Evolutionary conservation across 495 filamentous ascomycete species (phyloP).

Genomic region (Daldinia bambusicola): DNA sequence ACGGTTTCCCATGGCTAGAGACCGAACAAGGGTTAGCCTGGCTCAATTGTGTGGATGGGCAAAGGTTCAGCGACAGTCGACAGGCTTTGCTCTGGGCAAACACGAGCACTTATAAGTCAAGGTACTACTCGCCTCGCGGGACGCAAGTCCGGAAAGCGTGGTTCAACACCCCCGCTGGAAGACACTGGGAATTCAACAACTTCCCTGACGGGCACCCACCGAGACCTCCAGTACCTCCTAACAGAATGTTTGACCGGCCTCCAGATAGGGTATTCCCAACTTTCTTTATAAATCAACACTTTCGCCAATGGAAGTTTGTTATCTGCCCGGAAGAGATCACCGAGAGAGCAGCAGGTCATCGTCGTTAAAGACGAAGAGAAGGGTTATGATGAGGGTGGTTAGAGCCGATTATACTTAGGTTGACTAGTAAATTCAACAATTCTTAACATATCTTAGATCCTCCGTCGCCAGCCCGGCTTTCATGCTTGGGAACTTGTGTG

Average conservation of each 20-base stretch:
- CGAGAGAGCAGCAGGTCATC: neutral
- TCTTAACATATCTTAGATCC: neutral
- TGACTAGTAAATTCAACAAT: neutral
- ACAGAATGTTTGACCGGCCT: neutral
- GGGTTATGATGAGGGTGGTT: neutral
- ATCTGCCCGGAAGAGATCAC: constrained; percentile 3
- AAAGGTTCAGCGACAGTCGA: constrained; percentile 11
- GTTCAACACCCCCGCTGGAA: constrained; percentile 1
- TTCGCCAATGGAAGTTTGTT: constrained; percentile 29
- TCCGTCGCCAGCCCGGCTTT: neutral
- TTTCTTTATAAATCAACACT: constrained; percentile 17
- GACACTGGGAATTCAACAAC: constrained; percentile 7
- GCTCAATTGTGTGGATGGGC: constrained; percentile 4
- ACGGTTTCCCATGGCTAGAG: constrained; percentile 25
- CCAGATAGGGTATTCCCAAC: neutral
- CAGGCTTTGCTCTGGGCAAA: constrained; percentile 28
- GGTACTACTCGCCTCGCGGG: neutral
- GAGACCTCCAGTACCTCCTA: constrained; percentile 3
- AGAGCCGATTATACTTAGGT: neutral
- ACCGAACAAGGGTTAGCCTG: constrained; percentile 17
- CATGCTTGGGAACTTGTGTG: neutral
- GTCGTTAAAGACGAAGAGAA: neutral
- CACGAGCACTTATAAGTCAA: constrained; percentile 1
- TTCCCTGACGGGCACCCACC: constrained; percentile 21
- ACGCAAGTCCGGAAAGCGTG: constrained; percentile 23